Base-by-base conservation (phyloP, 2,329 filamentous ascomycete species). In the Sporothrix humicola region DNA sequence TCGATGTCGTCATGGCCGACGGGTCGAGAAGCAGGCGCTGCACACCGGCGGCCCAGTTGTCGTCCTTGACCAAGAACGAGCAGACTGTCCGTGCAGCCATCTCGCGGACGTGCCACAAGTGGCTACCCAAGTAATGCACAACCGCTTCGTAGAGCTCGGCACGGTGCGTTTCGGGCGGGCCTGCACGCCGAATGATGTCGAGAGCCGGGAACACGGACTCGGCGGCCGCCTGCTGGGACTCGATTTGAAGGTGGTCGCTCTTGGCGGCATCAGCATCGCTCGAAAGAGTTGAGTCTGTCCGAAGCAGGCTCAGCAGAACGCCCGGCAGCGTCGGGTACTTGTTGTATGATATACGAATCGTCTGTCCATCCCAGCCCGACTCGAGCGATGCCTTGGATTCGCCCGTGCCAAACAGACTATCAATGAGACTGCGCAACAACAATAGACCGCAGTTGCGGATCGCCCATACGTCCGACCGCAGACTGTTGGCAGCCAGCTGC, bases 361-460 rank as follows among this genome's bases (percentile, higher is more conserved):
- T 88, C 76, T 86, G 86, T 2, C 90, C 89, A 74, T 91, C 88
- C 88, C 89, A 90, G 1, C 89, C 88, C 69, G 83, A 87, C 80
- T 87, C 91, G 78, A 87, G 90, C 66, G 82, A 84, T 3, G 82
- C 77, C 79, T 91, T 94, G 84, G 85, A 93, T 81, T 94, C 91
- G 72, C 89, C 91, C 0, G 91, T 93, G 17, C 93, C 93, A 42
- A 96, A 89, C 0, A 97, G 84, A 75, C 89, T 88, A 79, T 96
- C 93, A 71, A 97, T 92, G 5, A 98, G 85, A 75, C 94, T 93
- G 72, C 95, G 90, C 76, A 98, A 90, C 7, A 99, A 88, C 83
- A 98, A 92, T 48, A 98, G 83, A 1, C 94, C 94, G 77, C 94
- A 98, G 80, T 99, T 99, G 0, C 95, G 91, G 73, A 99, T 94